These are phyloP conservation scores for Candida vaughaniae DNA, from an alignment of 805 yeast species.

Conservation along the genomic window DNA sequence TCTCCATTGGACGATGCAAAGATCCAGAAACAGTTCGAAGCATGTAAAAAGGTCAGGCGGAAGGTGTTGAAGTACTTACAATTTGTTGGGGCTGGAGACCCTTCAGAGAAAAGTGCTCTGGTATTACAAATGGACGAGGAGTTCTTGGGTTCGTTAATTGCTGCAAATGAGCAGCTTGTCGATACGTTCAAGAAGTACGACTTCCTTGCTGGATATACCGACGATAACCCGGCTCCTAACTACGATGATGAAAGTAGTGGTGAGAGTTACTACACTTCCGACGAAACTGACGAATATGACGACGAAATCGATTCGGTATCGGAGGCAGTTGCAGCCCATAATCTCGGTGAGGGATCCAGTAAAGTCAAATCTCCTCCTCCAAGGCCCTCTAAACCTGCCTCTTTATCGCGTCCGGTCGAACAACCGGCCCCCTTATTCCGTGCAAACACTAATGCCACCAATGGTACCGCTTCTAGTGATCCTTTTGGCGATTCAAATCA, in stretches of 20 bases:
- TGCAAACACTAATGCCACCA: conserved; percentile 26
- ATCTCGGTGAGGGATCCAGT: conserved; percentile 6
- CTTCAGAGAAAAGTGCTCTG: conserved; percentile 25
- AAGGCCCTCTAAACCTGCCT: conserved; percentile 24
- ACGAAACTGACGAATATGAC: conserved; percentile 22
- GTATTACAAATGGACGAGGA: conserved; percentile 59
- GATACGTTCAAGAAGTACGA: conserved; percentile 70
- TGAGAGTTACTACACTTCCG: conserved; percentile 41
- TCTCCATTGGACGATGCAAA: conserved; percentile 63
- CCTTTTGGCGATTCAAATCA: conserved; percentile 40
- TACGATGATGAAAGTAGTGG: conserved; percentile 30
- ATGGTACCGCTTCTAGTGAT: conserved; percentile 29
- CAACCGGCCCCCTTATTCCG: conserved; percentile 17
- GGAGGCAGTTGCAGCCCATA: conserved; percentile 12
- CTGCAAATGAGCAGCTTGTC: conserved; percentile 89
- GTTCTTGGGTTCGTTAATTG: conserved; percentile 79
- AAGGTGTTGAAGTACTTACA: conserved; percentile 81
- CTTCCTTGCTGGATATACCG: conserved; percentile 42
- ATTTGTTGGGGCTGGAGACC: conserved; percentile 57
- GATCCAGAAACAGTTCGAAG: conserved; percentile 66
- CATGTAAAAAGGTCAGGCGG: conserved; percentile 73
- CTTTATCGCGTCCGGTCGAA: conserved; percentile 5
- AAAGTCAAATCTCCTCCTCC: conserved; percentile 25
- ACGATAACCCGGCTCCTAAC: conserved; percentile 38
- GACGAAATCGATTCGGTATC: conserved; percentile 18